A percentile compares a stretch with the other conserved stretches of the same genome.
Evolutionary conservation across 2,329 filamentous ascomycete genomes (phyloP).

Genomic region (Delphinella strobiligena): DNA sequence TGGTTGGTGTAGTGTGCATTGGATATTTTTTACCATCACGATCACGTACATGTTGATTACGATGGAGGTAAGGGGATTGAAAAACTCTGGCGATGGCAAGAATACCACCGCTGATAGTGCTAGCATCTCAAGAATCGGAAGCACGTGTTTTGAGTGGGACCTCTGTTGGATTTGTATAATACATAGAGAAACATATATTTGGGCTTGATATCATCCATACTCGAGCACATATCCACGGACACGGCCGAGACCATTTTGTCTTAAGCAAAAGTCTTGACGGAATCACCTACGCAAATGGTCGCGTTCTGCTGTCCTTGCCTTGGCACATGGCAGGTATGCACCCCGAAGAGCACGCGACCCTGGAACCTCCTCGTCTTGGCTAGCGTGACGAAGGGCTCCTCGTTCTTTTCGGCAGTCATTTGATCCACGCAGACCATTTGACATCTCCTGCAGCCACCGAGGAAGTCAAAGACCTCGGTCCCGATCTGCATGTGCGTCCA

Average conservation of each 20-base stretch:
- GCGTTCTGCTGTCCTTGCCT: slow-evolving; percentile 8
- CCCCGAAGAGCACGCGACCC: slow-evolving; percentile 81
- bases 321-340: slow-evolving; percentile 47
- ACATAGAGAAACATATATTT: too few species aligned
- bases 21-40: too few species aligned
- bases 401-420: slow-evolving; percentile 59
- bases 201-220: too few species aligned
- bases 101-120: too few species aligned
- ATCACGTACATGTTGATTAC: too few species aligned
- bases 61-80: too few species aligned
- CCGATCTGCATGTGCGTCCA: slow-evolving; percentile 64
- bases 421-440: slow-evolving; percentile 97
- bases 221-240: too few species aligned
- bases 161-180: too few species aligned
- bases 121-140: too few species aligned
- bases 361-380: slow-evolving; percentile 75
- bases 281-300: neutral
- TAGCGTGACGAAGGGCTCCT: slow-evolving; percentile 81
- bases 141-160: too few species aligned
- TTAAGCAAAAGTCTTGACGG: neutral
- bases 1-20: too few species aligned
- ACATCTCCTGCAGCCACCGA: slow-evolving; percentile 78
- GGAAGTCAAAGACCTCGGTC: slow-evolving; percentile 45
- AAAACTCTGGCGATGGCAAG: too few species aligned
- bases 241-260: neutral